Base-by-base conservation (phyloP, 2,329 filamentous ascomycete species). In the Paraphaeosphaeria sporulosa region DNA sequence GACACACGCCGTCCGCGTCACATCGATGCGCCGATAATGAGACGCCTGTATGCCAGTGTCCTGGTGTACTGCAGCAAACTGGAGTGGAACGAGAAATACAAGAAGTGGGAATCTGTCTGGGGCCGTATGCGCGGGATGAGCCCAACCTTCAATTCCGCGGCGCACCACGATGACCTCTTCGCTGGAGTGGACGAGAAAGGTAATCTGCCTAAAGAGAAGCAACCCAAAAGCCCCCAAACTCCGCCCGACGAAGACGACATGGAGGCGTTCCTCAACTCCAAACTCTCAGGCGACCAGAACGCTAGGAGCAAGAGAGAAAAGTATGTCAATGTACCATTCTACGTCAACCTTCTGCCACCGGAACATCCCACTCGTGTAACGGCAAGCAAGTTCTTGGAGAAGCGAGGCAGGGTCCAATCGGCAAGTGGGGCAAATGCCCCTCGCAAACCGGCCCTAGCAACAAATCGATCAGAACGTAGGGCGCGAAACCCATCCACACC, bases 11-110 rank as follows among this genome's bases (percentile, higher is more conserved):
- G 38, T 19, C 38, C 38, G 15, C 38, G 38, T 40, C 38, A n/a
- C 1, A 40, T 84, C 36, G 83, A 76, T 1, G 61, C 71, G 12
- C 76, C 80, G 10, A 79, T 76, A 58, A 84, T 85, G 83, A 72
- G 72, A 55, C 74, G 81, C 34, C 61, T 84, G 17, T 85, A 82
- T 74, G 64, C 70, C 5, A 71, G 69, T 25, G 68, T 84, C 7
- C 78, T 83, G 54, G 62, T 61, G 2, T 73, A 80, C 57, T 80
- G 78, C 67, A 80, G 81, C 42, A 71, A 78, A 48, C 75, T 83
- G 68, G 72, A 75, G 10, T 81, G 74, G 66, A 69, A 82, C 63
- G 55, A 65, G 1, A 54, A 63, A 32, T 64, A 59, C 17, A 64
- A 66, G 36, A 69, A 61, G 21, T 77, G 75, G 76, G 61, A 49